Evolutionary conservation across 2,329 filamentous ascomycete genomes (phyloP).

Genomic region (Arthrobotrys sinensis): DNA sequence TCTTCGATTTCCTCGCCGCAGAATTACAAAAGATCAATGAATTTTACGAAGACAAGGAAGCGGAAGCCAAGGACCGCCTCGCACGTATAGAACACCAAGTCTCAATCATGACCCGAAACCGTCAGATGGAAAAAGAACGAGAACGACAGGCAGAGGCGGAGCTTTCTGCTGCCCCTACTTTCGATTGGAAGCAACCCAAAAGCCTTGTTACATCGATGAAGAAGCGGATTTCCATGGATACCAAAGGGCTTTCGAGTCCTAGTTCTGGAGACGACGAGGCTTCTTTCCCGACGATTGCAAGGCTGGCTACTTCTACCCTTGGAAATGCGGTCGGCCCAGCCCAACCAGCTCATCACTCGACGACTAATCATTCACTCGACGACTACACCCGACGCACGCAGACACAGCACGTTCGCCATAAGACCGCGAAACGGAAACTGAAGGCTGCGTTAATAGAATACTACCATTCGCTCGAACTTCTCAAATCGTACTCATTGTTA

Average conservation of each 20-base stretch:
- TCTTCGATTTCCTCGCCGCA: conserved; percentile 85
- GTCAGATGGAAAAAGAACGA: conserved; percentile 79
- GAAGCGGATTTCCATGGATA: conserved; percentile 43
- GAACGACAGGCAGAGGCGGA: conserved; percentile 68
- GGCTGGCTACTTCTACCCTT: conserved; percentile 47
- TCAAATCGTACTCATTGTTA: conserved; percentile 90
- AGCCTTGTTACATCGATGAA: conserved; percentile 64
- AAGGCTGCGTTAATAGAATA: conserved; percentile 93
- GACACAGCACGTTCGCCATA: conserved; percentile 76
- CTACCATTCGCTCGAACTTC: conserved; percentile 89
- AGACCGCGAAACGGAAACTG: conserved; percentile 91
- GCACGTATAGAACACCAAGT: conserved; percentile 83
- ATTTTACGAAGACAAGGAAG: conserved; percentile 91
- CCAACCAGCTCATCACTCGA: conserved; percentile 68
- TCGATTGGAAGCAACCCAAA: conserved; percentile 64
- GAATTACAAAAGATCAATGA: conserved; percentile 92
- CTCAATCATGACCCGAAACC: conserved; percentile 90
- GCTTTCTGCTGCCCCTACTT: conserved; percentile 62
- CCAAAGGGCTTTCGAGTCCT: conserved; percentile 43
- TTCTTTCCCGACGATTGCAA: conserved; percentile 60
- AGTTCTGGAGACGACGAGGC: conserved; percentile 53
- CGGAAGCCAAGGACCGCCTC: conserved; percentile 83
- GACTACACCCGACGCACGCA: conserved; percentile 71
- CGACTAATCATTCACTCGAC: conserved; percentile 65
- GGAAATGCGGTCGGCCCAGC: conserved; percentile 61